Percentiles rank a stretch among this genome's conserved stretches.
Conservation (phyloP, 1,284 basidiomycete genomes). For the Puccinia brachypodii region DNA sequence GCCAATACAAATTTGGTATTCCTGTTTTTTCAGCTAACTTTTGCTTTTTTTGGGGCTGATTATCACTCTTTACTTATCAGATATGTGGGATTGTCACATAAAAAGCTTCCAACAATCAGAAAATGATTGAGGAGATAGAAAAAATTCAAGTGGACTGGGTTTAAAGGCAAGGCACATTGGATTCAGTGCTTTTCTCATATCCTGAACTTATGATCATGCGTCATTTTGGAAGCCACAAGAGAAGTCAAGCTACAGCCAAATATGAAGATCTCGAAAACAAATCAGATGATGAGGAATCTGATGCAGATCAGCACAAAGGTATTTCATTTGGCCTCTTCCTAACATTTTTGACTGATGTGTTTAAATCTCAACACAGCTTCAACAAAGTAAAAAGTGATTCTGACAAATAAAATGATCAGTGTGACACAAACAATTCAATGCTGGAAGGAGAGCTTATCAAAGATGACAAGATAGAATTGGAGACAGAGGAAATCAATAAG, state of each 20-base stretch:
- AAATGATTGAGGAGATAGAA: not conserved
- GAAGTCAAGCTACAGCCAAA: not conserved
- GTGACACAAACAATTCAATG: not conserved
- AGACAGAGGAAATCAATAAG: not conserved
- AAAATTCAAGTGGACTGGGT: not conserved
- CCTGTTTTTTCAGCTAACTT: not conserved
- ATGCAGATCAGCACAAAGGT: not conserved
- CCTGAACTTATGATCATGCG: not conserved
- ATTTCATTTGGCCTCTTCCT: not conserved
- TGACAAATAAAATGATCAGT: not conserved
- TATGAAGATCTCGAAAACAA: not conserved
- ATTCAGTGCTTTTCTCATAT: not conserved
- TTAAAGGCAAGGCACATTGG: constrained; percentile 6
- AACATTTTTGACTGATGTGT: not conserved
- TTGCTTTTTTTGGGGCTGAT: not conserved
- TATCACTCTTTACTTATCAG: not conserved
- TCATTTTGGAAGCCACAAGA: constrained; percentile 3
- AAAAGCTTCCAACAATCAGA: not conserved
- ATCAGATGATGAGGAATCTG: not conserved
- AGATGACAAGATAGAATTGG: not conserved
- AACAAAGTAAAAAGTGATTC: not conserved
- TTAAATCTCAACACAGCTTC: not conserved
- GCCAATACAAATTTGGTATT: not conserved
- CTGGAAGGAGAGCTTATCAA: not conserved
- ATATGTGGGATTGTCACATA: not conserved